These are phyloP conservation scores for Pleurotus citrinopileatus DNA, from an alignment of 768 basidiomycete genomes.

Conservation along the genomic window DNA sequence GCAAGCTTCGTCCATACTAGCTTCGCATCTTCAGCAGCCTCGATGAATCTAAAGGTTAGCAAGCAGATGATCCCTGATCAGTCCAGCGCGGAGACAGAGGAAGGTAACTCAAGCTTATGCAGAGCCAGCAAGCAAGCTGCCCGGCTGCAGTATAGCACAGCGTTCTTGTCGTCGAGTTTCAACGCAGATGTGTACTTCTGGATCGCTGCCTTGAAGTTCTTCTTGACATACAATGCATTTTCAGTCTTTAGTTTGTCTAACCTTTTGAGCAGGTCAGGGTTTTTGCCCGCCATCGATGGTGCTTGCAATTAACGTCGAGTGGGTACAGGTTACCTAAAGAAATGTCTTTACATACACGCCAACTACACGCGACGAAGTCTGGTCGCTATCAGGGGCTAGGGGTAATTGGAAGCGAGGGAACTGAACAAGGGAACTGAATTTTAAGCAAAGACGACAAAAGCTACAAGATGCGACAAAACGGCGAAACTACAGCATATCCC, in stretches of 20 bases:
- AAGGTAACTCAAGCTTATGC: constrained; percentile 6
- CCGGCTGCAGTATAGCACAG: constrained; percentile 19
- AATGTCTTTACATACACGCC: not conserved
- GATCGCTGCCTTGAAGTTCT: constrained; percentile 13
- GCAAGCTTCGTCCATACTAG: constrained; percentile 18
- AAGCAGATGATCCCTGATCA: too few species aligned
- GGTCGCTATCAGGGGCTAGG: not conserved
- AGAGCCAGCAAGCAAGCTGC: constrained; percentile 16
- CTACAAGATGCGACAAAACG: not conserved
- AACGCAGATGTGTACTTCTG: constrained; percentile 15
- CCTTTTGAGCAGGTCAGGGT: not conserved
- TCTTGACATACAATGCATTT: constrained; percentile 17
- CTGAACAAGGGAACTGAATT: not conserved
- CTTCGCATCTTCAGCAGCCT: constrained; percentile 27
- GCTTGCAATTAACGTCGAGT: not conserved
- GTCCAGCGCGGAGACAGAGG: too few species aligned
- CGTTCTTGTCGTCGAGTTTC: constrained; percentile 13
- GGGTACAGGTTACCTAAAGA: not conserved
- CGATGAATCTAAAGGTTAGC: constrained; percentile 23
- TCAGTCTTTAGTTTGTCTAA: constrained; percentile 15
- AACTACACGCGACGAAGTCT: not conserved
- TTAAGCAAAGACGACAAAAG: not conserved
- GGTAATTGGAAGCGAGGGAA: too few species aligned
- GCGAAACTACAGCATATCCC: not conserved
- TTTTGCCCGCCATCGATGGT: too few species aligned